Percentiles rank a stretch among this genome's conserved stretches.
These are phyloP conservation scores for Claviceps sp. DNA, from an alignment of 2,329 filamentous ascomycete species.

Conservation along the genomic window DNA sequence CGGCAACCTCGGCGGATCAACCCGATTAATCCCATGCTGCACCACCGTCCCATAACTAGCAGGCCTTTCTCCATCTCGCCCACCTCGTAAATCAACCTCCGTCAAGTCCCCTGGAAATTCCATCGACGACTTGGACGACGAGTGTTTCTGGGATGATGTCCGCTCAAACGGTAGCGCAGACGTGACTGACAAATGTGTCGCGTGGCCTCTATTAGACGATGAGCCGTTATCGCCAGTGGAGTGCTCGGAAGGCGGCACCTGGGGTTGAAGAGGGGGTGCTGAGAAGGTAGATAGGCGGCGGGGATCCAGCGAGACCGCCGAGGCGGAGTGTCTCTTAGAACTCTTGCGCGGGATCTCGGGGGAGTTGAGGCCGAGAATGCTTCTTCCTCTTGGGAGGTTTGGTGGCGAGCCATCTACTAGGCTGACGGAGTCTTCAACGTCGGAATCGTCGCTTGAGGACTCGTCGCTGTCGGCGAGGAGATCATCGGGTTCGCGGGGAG, in stretches of 20 bases:
- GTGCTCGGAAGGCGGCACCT: slow-evolving; percentile 7
- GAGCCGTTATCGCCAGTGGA: slow-evolving; percentile 5
- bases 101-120: slow-evolving; percentile 32
- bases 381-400: slow-evolving; percentile 3
- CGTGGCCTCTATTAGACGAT: not conserved
- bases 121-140: slow-evolving; percentile 37
- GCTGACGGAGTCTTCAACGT: slow-evolving; percentile 28
- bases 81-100: slow-evolving; percentile 24
- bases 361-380: slow-evolving; percentile 15
- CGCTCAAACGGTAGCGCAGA: slow-evolving; percentile 42
- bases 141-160: slow-evolving; percentile 36
- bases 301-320: slow-evolving; percentile 20
- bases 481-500: slow-evolving; percentile 19
- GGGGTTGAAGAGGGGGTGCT: slow-evolving; percentile 4
- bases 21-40: slow-evolving; percentile 41
- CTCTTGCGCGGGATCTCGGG: slow-evolving; percentile 59
- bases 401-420: slow-evolving; percentile 12
- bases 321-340: slow-evolving; percentile 46
- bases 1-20: slow-evolving; percentile 31
- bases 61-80: slow-evolving; percentile 30
- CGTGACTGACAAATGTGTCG: slow-evolving; percentile 9
- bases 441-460: slow-evolving; percentile 25
- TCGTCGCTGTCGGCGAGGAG: slow-evolving; percentile 34
- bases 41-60: slow-evolving; percentile 43
- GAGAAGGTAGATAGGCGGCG: slow-evolving; percentile 9